Percentiles rank a stretch among this genome's conserved stretches.
Conservation (phyloP, 768 basidiomycete genomes). For the Boletus huronensis region DNA sequence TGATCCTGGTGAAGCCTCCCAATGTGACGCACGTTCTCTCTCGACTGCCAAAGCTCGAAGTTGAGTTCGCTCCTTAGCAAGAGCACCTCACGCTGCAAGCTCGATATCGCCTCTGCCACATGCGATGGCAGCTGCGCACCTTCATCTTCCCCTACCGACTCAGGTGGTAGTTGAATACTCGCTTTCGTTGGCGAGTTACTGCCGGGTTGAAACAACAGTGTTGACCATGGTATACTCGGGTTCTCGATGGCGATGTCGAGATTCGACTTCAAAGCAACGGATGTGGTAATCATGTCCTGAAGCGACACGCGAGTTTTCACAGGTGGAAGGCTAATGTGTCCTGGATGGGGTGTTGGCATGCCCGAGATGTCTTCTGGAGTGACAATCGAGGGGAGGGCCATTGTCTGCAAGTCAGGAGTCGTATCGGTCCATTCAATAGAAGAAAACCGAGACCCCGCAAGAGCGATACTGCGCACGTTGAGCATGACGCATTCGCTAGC, state of each 20-base stretch:
- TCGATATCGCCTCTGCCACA: constrained; percentile 63
- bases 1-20: constrained; percentile 75
- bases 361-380: constrained; percentile 24
- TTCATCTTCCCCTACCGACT: constrained; percentile 10
- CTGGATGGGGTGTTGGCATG: constrained; percentile 31
- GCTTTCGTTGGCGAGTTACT: constrained; percentile 27
- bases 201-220: constrained; percentile 38
- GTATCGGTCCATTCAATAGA: neutral
- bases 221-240: constrained; percentile 50
- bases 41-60: constrained; percentile 79
- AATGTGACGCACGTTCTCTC: constrained; percentile 79
- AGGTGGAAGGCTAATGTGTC: constrained; percentile 34
- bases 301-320: constrained; percentile 48
- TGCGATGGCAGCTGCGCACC: constrained; percentile 38
- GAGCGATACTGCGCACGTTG: constrained; percentile 52
- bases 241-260: constrained; percentile 58
- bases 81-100: constrained; percentile 71
- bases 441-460: constrained; percentile 40
- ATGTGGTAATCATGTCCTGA: constrained; percentile 72
- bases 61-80: constrained; percentile 78
- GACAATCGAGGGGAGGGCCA: constrained; percentile 2
- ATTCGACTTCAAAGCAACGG: constrained; percentile 70
- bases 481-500: constrained; percentile 68
- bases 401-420: constrained; percentile 4
- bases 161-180: constrained; percentile 15